Conservation (phyloP, 306 rosid species). For the Pterocarpus santalinus region DNA sequence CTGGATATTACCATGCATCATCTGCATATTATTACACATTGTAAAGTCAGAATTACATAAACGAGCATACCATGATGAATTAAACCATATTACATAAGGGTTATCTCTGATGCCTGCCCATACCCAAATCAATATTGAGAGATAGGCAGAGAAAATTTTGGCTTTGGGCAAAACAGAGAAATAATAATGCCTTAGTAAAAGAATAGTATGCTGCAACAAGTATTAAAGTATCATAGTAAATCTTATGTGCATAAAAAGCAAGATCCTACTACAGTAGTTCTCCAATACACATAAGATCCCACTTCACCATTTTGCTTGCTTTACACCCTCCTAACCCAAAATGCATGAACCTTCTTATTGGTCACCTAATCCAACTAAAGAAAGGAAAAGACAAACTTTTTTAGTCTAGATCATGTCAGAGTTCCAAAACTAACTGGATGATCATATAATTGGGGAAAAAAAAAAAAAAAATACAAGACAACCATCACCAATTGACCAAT, state of each 20-base stretch:
- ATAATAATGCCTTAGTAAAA: constrained; percentile 30
- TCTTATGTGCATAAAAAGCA: not conserved
- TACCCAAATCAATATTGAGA: not conserved
- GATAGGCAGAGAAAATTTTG: not conserved
- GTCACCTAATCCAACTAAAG: constrained; percentile 13
- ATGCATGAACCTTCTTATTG: constrained; percentile 23
- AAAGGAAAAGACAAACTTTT: constrained; percentile 21
- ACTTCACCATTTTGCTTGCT: constrained; percentile 15
- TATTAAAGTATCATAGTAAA: not conserved
- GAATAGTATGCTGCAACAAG: not conserved
- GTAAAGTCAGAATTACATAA: constrained; percentile 40
- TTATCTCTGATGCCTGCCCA: not conserved
- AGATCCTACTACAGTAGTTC: constrained; percentile 36
- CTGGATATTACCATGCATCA: constrained; percentile 90
- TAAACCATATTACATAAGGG: constrained; percentile 19
- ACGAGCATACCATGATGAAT: constrained; percentile 11
- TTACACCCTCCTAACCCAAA: constrained; percentile 37
- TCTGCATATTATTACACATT: constrained; percentile 61
- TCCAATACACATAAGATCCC: constrained; percentile 2
- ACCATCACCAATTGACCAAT: not conserved
- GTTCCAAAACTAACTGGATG: constrained; percentile 24
- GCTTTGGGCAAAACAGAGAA: constrained; percentile 3
- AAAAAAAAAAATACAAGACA: not conserved
- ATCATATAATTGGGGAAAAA: not conserved
- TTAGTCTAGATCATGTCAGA: constrained; percentile 8